Base-by-base conservation (phyloP, 192 early-diverging fungal genomes). In the Coemansia brasiliensis region DNA sequence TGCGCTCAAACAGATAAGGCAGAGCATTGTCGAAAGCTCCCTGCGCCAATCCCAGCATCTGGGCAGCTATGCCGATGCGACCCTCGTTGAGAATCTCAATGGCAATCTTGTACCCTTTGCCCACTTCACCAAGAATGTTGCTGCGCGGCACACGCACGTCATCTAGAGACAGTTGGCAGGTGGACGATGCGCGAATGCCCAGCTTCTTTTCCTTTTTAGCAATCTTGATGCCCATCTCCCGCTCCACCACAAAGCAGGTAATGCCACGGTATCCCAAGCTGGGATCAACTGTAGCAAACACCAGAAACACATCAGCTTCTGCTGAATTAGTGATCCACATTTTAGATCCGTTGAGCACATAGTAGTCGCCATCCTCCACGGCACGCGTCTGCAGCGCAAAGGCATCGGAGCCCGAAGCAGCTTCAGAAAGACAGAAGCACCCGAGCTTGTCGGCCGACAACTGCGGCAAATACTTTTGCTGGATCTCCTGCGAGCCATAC, bases 81-180 rank as follows among this genome's bases (percentile, higher is more conserved):
- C 96, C 96, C 76, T 98, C 96, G 81, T 98, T 98, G 55, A 98
- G 85, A 55, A 95, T 94, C 69, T 94, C 93, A 54, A 98, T 98
- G 45, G 96, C 95, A 56, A 91, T 92, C 81, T 95, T 98, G 88
- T 98, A 98, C 35, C 96, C 96, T 81, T 94, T 88, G 59, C 94
- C 94, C 46, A 96, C 82, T 63, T 95, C 90, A 43, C 96, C 96
- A 9, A 98, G 72, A 18, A 98, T 83, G 72, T 95, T 94, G 39
- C 72, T 74, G 22, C 82, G 90, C 29, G 96, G 96, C 32, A 98
- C 88, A 37, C 80, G 78, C 51, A 96, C 71, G 45, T 93, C 90
- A 65, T 98, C 96, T 83, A 98, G 96, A 63, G 87, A 88, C 43
- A 98, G 74, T 52, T 85, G 86, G 70, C 95, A 98, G 4, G 96